Evolutionary conservation across 2,329 filamentous ascomycete genomes (phyloP).

Genomic region (Trichophyton rubrum): DNA sequence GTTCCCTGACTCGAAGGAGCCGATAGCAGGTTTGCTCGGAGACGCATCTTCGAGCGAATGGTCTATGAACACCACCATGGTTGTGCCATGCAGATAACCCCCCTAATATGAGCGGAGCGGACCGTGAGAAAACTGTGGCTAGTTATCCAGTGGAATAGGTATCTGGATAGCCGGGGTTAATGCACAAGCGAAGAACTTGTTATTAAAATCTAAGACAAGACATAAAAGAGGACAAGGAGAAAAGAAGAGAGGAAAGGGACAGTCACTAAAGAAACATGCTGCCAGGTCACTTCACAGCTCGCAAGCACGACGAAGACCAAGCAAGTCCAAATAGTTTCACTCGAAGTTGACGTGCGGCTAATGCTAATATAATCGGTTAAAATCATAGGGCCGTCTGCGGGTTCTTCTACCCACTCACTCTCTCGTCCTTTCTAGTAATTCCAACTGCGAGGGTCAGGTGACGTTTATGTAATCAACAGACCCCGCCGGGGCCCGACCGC

Average conservation of each 20-base stretch:
- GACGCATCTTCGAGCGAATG: constrained; percentile 26
- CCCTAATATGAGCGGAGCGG: background rate
- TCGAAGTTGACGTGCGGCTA: background rate
- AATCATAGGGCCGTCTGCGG: too few relatives aligned
- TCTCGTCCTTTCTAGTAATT: too few relatives aligned
- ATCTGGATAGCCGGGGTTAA: background rate
- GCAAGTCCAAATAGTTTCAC: background rate
- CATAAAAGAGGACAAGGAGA: background rate
- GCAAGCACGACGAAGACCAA: background rate
- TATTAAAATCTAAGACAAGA: background rate
- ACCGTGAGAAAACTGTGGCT: background rate
- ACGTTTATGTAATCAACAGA: too few relatives aligned
- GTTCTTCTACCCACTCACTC: too few relatives aligned
- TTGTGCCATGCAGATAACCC: constrained; percentile 14
- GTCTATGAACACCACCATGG: constrained; percentile 39
- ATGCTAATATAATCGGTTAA: background rate
- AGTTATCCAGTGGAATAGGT: background rate
- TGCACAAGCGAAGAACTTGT: background rate
- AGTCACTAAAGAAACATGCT: background rate
- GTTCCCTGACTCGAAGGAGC: background rate
- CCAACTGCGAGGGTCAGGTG: too few relatives aligned
- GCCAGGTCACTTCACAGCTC: background rate
- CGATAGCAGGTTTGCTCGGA: background rate
- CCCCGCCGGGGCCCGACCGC: too few relatives aligned
- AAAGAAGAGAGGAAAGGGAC: background rate